Evolutionary conservation across 2,329 filamentous ascomycete species (phyloP).

Genomic region (Sclerotinia glacialis): DNA sequence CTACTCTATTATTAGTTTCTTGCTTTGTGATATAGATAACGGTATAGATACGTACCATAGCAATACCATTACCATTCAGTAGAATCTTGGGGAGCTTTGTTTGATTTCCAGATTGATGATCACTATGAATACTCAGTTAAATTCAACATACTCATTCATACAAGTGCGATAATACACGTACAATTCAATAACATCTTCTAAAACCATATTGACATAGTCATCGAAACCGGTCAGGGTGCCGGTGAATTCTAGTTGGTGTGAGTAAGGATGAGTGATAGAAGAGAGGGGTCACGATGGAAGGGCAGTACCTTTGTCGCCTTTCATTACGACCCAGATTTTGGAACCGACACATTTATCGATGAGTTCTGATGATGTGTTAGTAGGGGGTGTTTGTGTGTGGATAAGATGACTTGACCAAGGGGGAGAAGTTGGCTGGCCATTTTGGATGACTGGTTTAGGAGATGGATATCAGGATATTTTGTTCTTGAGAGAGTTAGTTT

Average conservation of each 20-base stretch:
- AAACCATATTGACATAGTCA: constrained; percentile 99
- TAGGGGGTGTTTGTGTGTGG: constrained; percentile 34
- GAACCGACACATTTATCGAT: constrained; percentile 99
- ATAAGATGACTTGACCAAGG: constrained; percentile 28
- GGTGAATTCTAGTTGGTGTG: constrained; percentile 70
- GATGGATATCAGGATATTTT: background rate
- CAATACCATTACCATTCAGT: constrained; percentile 97
- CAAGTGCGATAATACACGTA: constrained; percentile 45
- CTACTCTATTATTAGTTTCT: constrained; percentile 43
- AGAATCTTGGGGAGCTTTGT: constrained; percentile 91
- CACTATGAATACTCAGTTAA: constrained; percentile 57
- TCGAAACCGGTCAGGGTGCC: constrained; percentile 94
- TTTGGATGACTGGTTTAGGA: constrained; percentile 15
- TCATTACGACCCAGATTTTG: constrained; percentile 98
- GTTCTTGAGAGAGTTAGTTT: background rate
- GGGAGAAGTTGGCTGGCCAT: constrained; percentile 40
- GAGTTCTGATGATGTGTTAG: constrained; percentile 61
- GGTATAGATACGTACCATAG: constrained; percentile 67
- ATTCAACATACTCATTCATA: background rate
- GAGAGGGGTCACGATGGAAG: background rate
- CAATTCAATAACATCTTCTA: constrained; percentile 97
- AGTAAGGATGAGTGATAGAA: background rate
- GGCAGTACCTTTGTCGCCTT: constrained; percentile 84
- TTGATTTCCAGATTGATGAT: constrained; percentile 77
- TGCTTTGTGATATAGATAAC: background rate